Conservation (phyloP, 352 stramenopile species). For the Phytopythium boreale region DNA sequence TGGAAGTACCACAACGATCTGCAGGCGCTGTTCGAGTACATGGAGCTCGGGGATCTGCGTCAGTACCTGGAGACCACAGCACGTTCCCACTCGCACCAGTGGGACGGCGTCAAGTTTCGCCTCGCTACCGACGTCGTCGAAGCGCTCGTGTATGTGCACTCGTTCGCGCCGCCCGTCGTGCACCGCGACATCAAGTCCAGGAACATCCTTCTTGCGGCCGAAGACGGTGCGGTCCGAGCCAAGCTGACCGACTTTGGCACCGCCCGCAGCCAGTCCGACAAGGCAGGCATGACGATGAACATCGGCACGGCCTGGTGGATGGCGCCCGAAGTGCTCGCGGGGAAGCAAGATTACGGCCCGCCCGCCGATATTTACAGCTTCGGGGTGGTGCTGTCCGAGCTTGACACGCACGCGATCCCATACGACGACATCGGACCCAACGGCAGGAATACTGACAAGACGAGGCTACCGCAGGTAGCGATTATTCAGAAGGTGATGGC, state of each 20-base stretch:
- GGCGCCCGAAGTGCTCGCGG: conserved; percentile 8
- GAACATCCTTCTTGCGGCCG: conserved; percentile 10
- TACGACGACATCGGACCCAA: too few relatives aligned
- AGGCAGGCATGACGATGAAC: conserved; percentile 9
- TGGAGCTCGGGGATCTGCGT: conserved; percentile 57
- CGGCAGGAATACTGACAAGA: too few relatives aligned
- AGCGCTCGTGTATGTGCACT: conserved; percentile 14
- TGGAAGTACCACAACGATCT: conserved; percentile 57
- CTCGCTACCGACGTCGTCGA: conserved; percentile 13
- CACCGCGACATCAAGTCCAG: conserved; percentile 16
- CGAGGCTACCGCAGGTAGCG: too few relatives aligned
- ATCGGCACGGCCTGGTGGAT: conserved; percentile 14
- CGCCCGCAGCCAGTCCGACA: background rate
- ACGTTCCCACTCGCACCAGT: conserved; percentile 15
- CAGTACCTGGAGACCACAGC: conserved; percentile 22
- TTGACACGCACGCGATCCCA: too few relatives aligned
- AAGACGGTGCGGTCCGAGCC: background rate
- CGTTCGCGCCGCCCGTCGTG: conserved; percentile 6
- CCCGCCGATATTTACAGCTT: too few relatives aligned
- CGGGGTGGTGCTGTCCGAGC: too few relatives aligned
- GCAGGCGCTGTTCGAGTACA: conserved; percentile 71
- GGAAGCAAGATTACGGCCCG: too few relatives aligned
- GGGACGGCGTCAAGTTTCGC: conserved; percentile 13
- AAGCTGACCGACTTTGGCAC: conserved; percentile 16
- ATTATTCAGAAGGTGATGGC: too few relatives aligned